Conservation (phyloP, 257 asterid species). For the Gentiana dahurica region DNA sequence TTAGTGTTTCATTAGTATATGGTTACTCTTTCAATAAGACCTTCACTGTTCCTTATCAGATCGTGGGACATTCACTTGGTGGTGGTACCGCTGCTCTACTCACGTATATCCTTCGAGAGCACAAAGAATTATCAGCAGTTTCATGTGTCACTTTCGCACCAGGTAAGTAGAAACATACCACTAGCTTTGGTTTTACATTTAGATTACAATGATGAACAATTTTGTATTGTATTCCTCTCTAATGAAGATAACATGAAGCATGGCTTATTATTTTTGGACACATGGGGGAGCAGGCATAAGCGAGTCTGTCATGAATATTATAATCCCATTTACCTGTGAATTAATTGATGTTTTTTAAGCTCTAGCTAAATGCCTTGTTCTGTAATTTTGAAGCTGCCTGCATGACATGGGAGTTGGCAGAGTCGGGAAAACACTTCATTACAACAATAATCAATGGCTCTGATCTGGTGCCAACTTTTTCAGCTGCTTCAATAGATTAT, state of each 20-base stretch:
- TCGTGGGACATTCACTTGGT: constrained; percentile 88
- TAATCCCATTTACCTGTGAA: neutral
- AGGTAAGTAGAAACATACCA: constrained; percentile 27
- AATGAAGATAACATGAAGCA: no score
- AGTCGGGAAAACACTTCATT: constrained; percentile 71
- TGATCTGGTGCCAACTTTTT: constrained; percentile 83
- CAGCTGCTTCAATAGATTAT: constrained; percentile 69
- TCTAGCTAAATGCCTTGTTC: no score
- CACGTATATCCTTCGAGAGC: constrained; percentile 78
- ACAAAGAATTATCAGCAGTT: constrained; percentile 52
- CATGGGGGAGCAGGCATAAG: neutral
- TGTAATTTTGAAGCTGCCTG: constrained; percentile 50
- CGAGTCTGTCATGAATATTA: neutral
- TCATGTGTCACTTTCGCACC: constrained; percentile 79
- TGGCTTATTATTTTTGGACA: no score
- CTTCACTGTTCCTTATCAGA: constrained; percentile 29
- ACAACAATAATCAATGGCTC: constrained; percentile 72
- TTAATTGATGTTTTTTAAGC: neutral
- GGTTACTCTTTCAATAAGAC: neutral
- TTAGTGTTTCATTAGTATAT: neutral
- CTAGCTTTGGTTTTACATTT: no score
- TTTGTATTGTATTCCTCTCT: no score
- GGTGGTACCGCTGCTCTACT: constrained; percentile 90
- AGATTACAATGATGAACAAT: no score
- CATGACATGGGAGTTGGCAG: constrained; percentile 87